phyloP scores from a whole-genome alignment of 2,329 filamentous ascomycete species.

The Xylariaceae sp. region DNA sequence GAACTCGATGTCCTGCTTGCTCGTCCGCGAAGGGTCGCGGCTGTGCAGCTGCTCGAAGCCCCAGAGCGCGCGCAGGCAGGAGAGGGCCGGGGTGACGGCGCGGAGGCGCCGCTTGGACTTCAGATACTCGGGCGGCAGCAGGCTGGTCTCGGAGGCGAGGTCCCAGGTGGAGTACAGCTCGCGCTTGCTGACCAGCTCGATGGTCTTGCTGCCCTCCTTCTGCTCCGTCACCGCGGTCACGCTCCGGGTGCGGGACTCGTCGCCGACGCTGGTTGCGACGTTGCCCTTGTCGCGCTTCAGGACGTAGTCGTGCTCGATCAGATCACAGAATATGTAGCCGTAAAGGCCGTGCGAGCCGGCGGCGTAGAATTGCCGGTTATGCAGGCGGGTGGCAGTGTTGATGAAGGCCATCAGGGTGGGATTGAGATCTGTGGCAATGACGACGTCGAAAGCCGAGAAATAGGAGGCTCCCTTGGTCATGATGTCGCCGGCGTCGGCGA shows the following conservation, averaged over 20 bases:
- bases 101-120: constrained; percentile 61
- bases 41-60: constrained; percentile 62
- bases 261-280: constrained; percentile 47
- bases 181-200: constrained; percentile 84
- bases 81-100: constrained; percentile 75
- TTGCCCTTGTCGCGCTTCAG: constrained; percentile 82
- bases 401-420: constrained; percentile 67
- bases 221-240: constrained; percentile 66
- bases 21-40: constrained; percentile 43
- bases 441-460: constrained; percentile 72
- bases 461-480: constrained; percentile 62
- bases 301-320: constrained; percentile 84
- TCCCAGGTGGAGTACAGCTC: constrained; percentile 85
- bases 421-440: constrained; percentile 84
- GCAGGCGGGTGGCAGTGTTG: constrained; percentile 78
- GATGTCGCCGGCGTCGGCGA: constrained; percentile 61
- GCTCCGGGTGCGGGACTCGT: constrained; percentile 71
- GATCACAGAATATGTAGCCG: constrained; percentile 89
- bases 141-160: constrained; percentile 70
- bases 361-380: constrained; percentile 78
- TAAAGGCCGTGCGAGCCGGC: constrained; percentile 83
- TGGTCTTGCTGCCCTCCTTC: constrained; percentile 59
- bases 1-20: constrained; percentile 56
- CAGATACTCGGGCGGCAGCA: constrained; percentile 61
- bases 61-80: constrained; percentile 85